phyloP scores from a whole-genome alignment of 2,329 filamentous ascomycete genomes.

The Alternaria dauci region DNA sequence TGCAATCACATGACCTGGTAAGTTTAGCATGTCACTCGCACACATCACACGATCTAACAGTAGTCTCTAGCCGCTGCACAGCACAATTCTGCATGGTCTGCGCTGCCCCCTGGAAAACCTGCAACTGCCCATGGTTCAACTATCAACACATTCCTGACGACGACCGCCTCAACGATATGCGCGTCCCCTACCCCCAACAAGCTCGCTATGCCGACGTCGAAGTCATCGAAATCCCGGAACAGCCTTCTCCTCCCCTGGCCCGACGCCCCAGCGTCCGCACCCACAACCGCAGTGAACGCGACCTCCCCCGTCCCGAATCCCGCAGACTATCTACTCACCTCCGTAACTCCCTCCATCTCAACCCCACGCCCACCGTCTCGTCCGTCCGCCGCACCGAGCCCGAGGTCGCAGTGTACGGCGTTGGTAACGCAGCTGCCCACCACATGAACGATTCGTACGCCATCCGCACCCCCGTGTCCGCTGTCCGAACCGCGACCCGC shows the following conservation, averaged over 20 bases:
- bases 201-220: slow-evolving; percentile 36
- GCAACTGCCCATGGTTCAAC: slow-evolving; percentile 83
- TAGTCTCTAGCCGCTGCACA: slow-evolving; percentile 69
- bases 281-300: slow-evolving; percentile 36
- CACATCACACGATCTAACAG: slow-evolving; percentile 23
- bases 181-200: slow-evolving; percentile 40
- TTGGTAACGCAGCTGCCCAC: slow-evolving; percentile 64
- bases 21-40: slow-evolving; percentile 39
- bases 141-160: slow-evolving; percentile 61
- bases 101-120: slow-evolving; percentile 81
- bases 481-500: slow-evolving; percentile 39
- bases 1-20: slow-evolving; percentile 91
- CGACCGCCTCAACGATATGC: slow-evolving; percentile 59
- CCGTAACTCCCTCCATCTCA: slow-evolving; percentile 55
- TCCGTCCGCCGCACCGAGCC: slow-evolving; percentile 49
- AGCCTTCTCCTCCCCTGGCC: slow-evolving; percentile 34
- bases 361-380: slow-evolving; percentile 31
- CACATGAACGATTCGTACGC: slow-evolving; percentile 65
- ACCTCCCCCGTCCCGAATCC: slow-evolving; percentile 28
- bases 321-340: slow-evolving; percentile 58
- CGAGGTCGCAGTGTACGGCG: slow-evolving; percentile 57
- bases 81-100: slow-evolving; percentile 91
- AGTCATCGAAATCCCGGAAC: slow-evolving; percentile 41
- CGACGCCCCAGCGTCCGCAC: slow-evolving; percentile 39
- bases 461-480: slow-evolving; percentile 41